Evolutionary conservation across 805 yeast species (phyloP), one percentile per base, ranked within the genome.

Genomic region (Yarrowia alimentaria): DNA sequence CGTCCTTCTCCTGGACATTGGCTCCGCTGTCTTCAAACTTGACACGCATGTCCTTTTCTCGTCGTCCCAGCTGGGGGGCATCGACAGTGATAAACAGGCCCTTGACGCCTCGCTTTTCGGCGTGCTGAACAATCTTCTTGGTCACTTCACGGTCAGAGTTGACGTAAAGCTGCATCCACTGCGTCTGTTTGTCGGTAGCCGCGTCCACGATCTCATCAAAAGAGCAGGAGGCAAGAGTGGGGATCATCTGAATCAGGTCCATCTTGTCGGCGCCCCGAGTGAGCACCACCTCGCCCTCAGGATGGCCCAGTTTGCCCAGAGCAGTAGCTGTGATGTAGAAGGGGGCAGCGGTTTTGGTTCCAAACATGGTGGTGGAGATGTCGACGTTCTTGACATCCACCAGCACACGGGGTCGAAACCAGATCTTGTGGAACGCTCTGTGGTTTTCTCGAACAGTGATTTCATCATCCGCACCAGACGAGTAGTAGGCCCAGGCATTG

Each of bases 251-350:
- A 52, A 84, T 79, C 24, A 81, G 72, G 34, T 72, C 79, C 52
- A 85, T 83, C 52, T 75, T 73, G 31, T 80, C 87, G 21, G 94
- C 85, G n/a, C 88, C 88, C 61, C 83, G 73, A 1, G 97, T 88
- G 56, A 91, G 76, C 13, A 83, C 88, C 54, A 79, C 78, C 66
- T 91, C 98, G 53, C 98, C 98, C 31, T 87, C 96, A 2, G 88
- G 88, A 61, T 90, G 93, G 3, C 97, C 98, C 58, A 91, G 74
- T 61, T 82, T 84, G 28, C 95, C 96, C 55, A 89, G 72, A 0
- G 97, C 98, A 5, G 98, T 87, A 1, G 98, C 98, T 30, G 91
- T 76, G 50, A 84, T 79, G 63, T 90, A 91, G 64, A 91, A 88
- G 12, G 98, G 98, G 11, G 81, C 85, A 13, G 77, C 69, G 1